A percentile compares a stretch with the other conserved stretches of the same genome.
Evolutionary conservation across 2,329 filamentous ascomycete genomes (phyloP).

Genomic region (Pezicula radicicola): DNA sequence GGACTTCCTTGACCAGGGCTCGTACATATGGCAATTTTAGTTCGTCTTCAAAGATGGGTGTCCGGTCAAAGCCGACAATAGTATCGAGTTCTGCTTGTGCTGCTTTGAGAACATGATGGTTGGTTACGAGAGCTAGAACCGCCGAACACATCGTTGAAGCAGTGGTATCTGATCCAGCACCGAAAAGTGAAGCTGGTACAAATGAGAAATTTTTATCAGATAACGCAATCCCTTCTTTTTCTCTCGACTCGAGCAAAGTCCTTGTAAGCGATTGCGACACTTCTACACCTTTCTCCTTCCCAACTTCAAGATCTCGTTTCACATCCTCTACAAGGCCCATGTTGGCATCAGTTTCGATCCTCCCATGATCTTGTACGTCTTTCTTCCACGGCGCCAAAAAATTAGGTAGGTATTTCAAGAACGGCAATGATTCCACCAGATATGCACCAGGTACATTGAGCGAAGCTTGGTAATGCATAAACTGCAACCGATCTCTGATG

Average conservation of each 20-base stretch:
- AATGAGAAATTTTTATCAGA: constrained; percentile 34
- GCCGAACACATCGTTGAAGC: constrained; percentile 25
- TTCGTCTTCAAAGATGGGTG: constrained; percentile 36
- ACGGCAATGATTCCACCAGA: constrained; percentile 42
- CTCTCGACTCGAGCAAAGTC: constrained; percentile 37
- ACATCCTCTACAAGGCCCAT: constrained; percentile 39
- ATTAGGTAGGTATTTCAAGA: constrained; percentile 40
- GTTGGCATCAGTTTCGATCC: constrained; percentile 36
- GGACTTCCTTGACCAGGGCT: constrained; percentile 39
- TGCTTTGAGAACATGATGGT: constrained; percentile 31
- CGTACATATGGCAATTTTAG: constrained; percentile 38
- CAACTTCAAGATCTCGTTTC: constrained; percentile 30
- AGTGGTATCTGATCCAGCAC: constrained; percentile 31
- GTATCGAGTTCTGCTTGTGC: constrained; percentile 39
- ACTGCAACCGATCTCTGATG: constrained; percentile 41
- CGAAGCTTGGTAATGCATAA: constrained; percentile 45
- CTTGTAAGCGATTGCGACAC: constrained; percentile 37
- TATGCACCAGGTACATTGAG: constrained; percentile 44
- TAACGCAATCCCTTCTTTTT: constrained; percentile 35
- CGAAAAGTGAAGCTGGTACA: constrained; percentile 40
- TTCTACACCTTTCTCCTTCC: constrained; percentile 17
- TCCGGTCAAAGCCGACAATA: constrained; percentile 33
- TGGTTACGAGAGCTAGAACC: constrained; percentile 36
- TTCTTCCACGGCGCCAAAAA: constrained; percentile 44
- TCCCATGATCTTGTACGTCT: constrained; percentile 36